phyloP scores from a whole-genome alignment of 345 rosid genomes.

The Lenwebbia sp. region DNA sequence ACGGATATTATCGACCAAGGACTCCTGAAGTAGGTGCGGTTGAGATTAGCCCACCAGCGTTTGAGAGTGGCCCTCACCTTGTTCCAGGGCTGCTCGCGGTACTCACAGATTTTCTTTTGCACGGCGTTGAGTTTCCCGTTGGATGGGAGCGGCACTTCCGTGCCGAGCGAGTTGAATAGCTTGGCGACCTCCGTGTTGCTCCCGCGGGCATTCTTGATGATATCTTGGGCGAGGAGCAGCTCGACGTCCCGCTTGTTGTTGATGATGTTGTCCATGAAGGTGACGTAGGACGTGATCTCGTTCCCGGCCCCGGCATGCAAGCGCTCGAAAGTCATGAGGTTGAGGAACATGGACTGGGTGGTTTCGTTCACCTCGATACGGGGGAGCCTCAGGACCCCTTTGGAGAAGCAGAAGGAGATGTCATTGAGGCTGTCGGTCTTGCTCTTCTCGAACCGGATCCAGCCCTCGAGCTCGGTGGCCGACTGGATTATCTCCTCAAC shows the following conservation, averaged over 20 bases:
- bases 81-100: constrained; percentile 25
- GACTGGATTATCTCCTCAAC: background rate
- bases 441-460: background rate
- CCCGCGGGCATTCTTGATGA: constrained; percentile 31
- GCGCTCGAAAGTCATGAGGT: constrained; percentile 5
- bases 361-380: background rate
- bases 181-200: constrained; percentile 33
- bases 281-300: constrained; percentile 25
- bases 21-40: constrained; percentile 32
- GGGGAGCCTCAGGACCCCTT: background rate
- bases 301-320: constrained; percentile 21
- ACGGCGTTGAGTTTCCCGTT: constrained; percentile 10
- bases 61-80: too few species aligned
- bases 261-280: constrained; percentile 37
- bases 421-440: background rate
- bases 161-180: constrained; percentile 29
- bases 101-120: constrained; percentile 14
- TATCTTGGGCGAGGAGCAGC: constrained; percentile 21
- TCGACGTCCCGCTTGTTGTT: constrained; percentile 29
- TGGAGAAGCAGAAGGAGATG: background rate
- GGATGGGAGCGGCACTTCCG: constrained; percentile 20
- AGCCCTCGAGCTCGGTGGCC: background rate
- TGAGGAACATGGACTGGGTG: constrained; percentile 1
- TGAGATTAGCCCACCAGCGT: constrained; percentile 36
- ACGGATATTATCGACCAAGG: constrained; percentile 39